These are phyloP conservation scores for Acer negundo DNA, from an alignment of 345 rosid species.

Conservation along the genomic window DNA sequence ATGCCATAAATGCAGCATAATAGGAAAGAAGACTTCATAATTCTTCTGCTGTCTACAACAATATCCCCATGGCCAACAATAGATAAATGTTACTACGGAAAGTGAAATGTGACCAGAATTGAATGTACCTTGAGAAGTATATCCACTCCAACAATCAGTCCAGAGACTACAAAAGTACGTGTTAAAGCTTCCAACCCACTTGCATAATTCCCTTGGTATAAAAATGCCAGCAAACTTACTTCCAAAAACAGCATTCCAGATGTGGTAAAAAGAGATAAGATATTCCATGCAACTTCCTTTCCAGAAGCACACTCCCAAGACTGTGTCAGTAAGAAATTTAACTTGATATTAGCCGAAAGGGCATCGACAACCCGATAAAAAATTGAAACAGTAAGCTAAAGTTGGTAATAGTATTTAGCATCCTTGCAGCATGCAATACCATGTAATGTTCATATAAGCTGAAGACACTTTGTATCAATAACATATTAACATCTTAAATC, in stretches of 20 bases:
- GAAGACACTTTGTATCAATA: not conserved
- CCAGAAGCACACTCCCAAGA: slow-evolving; percentile 86
- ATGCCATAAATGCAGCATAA: slow-evolving; percentile 1
- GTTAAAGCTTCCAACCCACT: slow-evolving; percentile 78
- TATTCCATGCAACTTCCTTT: slow-evolving; percentile 80
- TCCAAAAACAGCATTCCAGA: slow-evolving; percentile 94
- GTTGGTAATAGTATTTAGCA: not conserved
- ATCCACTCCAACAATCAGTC: slow-evolving; percentile 73
- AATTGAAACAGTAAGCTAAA: not conserved
- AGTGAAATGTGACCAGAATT: not conserved
- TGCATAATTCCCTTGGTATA: slow-evolving; percentile 84
- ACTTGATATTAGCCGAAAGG: not conserved
- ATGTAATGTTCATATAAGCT: not conserved
- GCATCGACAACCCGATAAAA: not conserved
- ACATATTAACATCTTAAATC: not conserved
- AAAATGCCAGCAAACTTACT: slow-evolving; percentile 93
- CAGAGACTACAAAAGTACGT: slow-evolving; percentile 75
- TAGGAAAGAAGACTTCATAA: not conserved
- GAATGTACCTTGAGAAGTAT: slow-evolving; percentile 75
- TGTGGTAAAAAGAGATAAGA: slow-evolving; percentile 71
- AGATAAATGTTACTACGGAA: slow-evolving; percentile 7
- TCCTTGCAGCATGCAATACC: not conserved
- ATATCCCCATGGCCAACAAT: not conserved
- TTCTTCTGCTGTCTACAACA: not conserved
- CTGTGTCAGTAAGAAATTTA: slow-evolving; percentile 35